Evolutionary conservation across 306 rosid genomes (phyloP), one percentile per base, ranked within the genome.

Genomic region (Vigna angularis): DNA sequence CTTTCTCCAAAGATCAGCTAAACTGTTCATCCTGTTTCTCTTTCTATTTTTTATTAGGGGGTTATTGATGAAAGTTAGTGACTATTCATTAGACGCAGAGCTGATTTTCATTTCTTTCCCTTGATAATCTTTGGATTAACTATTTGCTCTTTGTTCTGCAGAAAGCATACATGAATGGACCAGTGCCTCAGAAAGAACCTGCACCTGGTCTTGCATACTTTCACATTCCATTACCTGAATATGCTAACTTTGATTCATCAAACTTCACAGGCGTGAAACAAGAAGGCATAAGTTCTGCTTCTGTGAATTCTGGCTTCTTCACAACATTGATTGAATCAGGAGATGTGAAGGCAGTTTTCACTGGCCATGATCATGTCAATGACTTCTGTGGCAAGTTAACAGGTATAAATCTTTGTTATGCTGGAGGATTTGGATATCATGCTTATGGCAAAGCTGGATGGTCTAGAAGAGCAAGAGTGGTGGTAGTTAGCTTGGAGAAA

Each of bases 371-470:
- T 78, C 98, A 93, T 32, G 47, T 88, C 55, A 93, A 93, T 78
- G 98, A 91, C 78, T 93, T 93, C 86, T 91, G 97, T 42, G 98
- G 98, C 12, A 57, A 84, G 86, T 75, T 91, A 56, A 86, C 78
- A 0, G 96, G 86, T 17, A 81, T 89, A 53, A 75, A 89, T 6
- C 91, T 93, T 44, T 93, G 98, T 70, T 91, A 91, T 89, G 93
- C 80, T 38, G 93, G 98, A 44, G 98, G 98, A 36, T 93, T 93
- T 47, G 96, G 96, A 52, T 93, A 89, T 85, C 98, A 91, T 81
- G 98, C 98, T 53, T 91, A 93, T 74, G 98, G 96, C 34, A 82
- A 91, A 84, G 90, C 94, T 81, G 96, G 96, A 78, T 93, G 98
- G 94, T 50, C 91, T 4, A 89, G 98, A 85, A 91, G 96, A 83